These are phyloP conservation scores for Hanseniaspora vineae DNA, from an alignment of 805 yeast species.

Conservation along the genomic window DNA sequence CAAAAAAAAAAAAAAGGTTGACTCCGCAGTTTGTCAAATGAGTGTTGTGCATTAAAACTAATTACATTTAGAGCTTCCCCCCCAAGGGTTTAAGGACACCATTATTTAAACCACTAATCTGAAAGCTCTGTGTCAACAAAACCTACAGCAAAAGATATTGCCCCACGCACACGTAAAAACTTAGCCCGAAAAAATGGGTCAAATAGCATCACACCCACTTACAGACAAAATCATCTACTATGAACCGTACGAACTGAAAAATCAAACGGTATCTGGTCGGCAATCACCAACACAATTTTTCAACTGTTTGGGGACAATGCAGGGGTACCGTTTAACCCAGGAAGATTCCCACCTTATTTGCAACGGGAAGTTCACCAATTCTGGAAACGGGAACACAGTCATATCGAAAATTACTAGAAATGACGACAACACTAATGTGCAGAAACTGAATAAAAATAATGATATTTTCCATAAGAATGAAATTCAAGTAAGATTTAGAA, in stretches of 20 bases:
- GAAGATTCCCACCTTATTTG: conserved; percentile 60
- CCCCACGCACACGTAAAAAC: not conserved
- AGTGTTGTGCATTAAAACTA: too few species aligned
- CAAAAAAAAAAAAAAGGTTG: not conserved
- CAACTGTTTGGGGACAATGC: conserved; percentile 63
- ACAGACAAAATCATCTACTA: conserved; percentile 51
- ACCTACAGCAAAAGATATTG: too few species aligned
- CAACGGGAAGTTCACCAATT: conserved; percentile 29
- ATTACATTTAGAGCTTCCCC: too few species aligned
- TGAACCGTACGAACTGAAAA: conserved; percentile 19
- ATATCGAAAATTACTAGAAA: too few species aligned
- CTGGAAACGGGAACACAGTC: conserved; percentile 20
- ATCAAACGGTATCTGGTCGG: not conserved
- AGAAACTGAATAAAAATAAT: too few species aligned
- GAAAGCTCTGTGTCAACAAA: too few species aligned
- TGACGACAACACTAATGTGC: too few species aligned
- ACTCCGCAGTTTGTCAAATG: too few species aligned
- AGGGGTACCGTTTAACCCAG: conserved; percentile 62
- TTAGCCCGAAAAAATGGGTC: conserved; percentile 41
- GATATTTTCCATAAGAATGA: not conserved
- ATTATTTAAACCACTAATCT: too few species aligned
- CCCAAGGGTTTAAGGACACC: too few species aligned
- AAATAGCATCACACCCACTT: conserved; percentile 58
- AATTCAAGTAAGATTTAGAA: not conserved
- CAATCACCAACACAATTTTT: conserved; percentile 29